A percentile compares a stretch with the other conserved stretches of the same genome.
phyloP scores from a whole-genome alignment of 352 stramenopile species.

The Pythium folliculosum region DNA sequence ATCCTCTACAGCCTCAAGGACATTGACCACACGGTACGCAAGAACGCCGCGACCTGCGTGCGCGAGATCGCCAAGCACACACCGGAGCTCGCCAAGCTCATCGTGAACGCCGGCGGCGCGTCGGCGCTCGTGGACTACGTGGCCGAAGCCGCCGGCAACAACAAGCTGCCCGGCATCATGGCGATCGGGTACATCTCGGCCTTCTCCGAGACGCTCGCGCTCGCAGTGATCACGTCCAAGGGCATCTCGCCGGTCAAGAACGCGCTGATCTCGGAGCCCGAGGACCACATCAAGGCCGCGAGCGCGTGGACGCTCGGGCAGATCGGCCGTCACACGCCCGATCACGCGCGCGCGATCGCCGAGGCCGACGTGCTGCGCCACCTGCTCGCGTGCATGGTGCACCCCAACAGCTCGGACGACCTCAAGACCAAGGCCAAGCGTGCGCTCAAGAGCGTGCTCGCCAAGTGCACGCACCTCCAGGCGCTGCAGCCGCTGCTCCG shows the following conservation, averaged over 20 bases:
- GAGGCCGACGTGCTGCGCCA: constrained; percentile 93
- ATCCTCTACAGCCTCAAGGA: constrained; percentile 96
- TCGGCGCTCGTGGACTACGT: constrained; percentile 94
- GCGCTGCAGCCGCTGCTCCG: constrained; percentile 92
- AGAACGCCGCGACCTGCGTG: constrained; percentile 95
- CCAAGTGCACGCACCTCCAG: constrained; percentile 94
- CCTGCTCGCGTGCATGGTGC: constrained; percentile 93
- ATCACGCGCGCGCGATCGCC: constrained; percentile 91
- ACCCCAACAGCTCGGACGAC: constrained; percentile 91
- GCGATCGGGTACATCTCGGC: constrained; percentile 95
- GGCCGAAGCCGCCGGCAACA: constrained; percentile 88
- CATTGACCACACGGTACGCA: constrained; percentile 93
- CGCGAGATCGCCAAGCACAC: constrained; percentile 96
- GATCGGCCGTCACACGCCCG: constrained; percentile 93
- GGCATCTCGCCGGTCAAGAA: constrained; percentile 93
- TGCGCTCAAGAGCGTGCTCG: constrained; percentile 92
- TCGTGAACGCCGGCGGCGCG: constrained; percentile 95
- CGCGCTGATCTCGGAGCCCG: constrained; percentile 90
- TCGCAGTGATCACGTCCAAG: constrained; percentile 95
- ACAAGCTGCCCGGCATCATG: constrained; percentile 95
- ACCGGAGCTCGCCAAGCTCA: constrained; percentile 94
- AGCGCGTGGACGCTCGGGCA: constrained; percentile 95
- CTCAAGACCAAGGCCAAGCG: constrained; percentile 94
- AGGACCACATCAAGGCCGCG: constrained; percentile 96
- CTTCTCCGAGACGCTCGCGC: constrained; percentile 93